Evolutionary conservation across 2,329 filamentous ascomycete species (phyloP), one percentile per base, ranked within the genome.

Genomic region (Beauveria sp.): DNA sequence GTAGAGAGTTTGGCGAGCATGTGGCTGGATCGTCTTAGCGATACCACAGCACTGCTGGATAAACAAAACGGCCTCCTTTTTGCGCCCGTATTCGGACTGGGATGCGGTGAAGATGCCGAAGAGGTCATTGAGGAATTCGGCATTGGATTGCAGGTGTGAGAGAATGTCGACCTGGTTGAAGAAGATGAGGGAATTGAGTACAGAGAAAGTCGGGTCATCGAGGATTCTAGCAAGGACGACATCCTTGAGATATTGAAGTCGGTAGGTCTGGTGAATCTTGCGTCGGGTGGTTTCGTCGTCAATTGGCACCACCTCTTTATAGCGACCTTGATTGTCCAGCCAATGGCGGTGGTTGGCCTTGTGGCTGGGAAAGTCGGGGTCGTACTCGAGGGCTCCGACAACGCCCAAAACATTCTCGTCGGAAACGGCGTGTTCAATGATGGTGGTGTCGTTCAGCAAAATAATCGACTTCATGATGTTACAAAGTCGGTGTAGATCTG

Each of bases 151-250:
- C n/a, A 99, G 81, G 74, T 97, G 91, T 70, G 93, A 90, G 55
- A 99, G 89, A 70, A 99, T 97, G 70, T 97, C 94, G 68, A 97
- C 92, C 77, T 99, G 94, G 76, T 97, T 94, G 81, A 96, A 99
- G 78, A 97, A 99, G 67, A 99, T 99, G 67, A 97, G 83, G 55
- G 92, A 96, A 76, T 97, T 99, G 65, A 99, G 86, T 28, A 97
- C 92, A 26, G 91, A 96, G 73, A 97, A 99, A 22, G 94, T 99
- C 55, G 93, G 93, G 72, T 99, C 94, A 75, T 99, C 94, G 63
- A 99, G 82, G 65, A 99, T 97, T 64, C 94, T 86, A 34, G 94
- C 94, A 48, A 99, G 83, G 1, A 97, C 93, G n/a, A 99, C 94
- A 69, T 99, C 94, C 73, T 97, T 99, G 59, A 99, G 82, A 72